These are phyloP conservation scores for Stachybotrys chlorohalonatus DNA, from an alignment of 2,329 filamentous ascomycete genomes.

Conservation along the genomic window DNA sequence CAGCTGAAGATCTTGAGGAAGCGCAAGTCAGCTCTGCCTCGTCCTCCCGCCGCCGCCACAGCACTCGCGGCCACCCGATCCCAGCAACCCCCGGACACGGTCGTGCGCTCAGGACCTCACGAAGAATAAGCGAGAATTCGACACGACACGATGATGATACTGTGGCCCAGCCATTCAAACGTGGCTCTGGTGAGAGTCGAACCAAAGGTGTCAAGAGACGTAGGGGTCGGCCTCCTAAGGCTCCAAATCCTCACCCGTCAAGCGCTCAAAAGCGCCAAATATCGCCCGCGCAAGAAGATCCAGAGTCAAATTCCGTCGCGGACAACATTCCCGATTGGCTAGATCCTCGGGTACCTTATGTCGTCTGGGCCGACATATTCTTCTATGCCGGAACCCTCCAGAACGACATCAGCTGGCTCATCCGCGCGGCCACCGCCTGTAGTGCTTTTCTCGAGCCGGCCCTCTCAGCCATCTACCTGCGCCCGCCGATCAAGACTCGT, in stretches of 20 bases:
- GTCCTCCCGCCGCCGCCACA: neutral
- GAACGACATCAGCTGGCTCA: constrained; percentile 52
- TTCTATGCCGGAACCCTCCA: constrained; percentile 44
- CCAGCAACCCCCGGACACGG: neutral
- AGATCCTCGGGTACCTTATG: constrained; percentile 50
- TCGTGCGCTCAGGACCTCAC: neutral
- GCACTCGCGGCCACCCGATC: neutral
- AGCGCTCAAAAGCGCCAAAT: neutral
- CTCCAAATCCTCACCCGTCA: neutral
- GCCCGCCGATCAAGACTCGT: constrained; percentile 50
- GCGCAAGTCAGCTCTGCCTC: neutral
- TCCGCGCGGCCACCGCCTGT: constrained; percentile 53
- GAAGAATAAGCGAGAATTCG: neutral
- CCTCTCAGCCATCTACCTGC: constrained; percentile 61
- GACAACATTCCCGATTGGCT: constrained; percentile 44
- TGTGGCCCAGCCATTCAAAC: neutral
- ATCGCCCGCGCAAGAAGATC: neutral
- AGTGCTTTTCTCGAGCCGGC: constrained; percentile 62
- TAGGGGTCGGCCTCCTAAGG: neutral
- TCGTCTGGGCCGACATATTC: constrained; percentile 62
- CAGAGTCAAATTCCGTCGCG: constrained; percentile 1
- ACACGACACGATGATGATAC: neutral
- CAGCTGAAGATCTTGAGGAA: neutral
- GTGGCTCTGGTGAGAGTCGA: neutral
- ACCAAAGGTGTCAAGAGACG: neutral